Evolutionary conservation across 1,284 basidiomycete genomes (phyloP), one percentile per base, ranked within the genome.

Genomic region (Hymenochaete sp.): DNA sequence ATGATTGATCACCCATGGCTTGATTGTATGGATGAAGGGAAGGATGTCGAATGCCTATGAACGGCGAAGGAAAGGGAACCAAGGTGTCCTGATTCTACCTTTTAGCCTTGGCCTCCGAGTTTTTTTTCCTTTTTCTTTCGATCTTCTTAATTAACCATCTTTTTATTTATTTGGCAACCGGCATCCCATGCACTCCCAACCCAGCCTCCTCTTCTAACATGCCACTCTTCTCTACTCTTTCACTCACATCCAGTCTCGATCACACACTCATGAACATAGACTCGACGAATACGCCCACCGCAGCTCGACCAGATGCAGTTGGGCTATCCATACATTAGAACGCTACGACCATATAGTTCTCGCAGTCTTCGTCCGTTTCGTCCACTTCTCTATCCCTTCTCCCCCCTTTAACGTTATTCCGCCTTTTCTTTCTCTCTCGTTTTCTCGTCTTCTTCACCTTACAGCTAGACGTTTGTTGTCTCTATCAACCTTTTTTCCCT

Each of bases 1-100:
- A 71, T 90, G 67, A 66, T 83, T 44, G 63, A 74, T 42, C 83
- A 91, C 56, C 60, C 69, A 38, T 93, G 91, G 91, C 62, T 93
- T 41, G 67, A 74, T 42, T 63, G 72, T 26, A 58, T 62, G 16
- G 64, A 67, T 19, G 65, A 63, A 29, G 75, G 76, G 54, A 62
- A 65, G 41, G 55, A 64, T 39, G 60, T 68, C 28, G 63, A 61
- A 25, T 44, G 37, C 14, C 45, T 47, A 32, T 51, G 41, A 47
- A n/a, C n/a, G n/a, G n/a, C n/a, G n/a, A n/a, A n/a, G n/a, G n/a
- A n/a, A n/a, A n/a, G n/a, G 24, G 38, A 40, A 13, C 35, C 38
- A 40, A 14, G 16, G n/a, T 25, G 9, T 22, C 31, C 18, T 14
- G 16, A 7, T 18, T 19, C 42, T 16, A 14, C 24, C 28, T 32